A percentile compares a stretch with the other conserved stretches of the same genome.
These are phyloP conservation scores for Chenopodium quinoa DNA, from an alignment of 148 eudicot species.

Conservation along the genomic window DNA sequence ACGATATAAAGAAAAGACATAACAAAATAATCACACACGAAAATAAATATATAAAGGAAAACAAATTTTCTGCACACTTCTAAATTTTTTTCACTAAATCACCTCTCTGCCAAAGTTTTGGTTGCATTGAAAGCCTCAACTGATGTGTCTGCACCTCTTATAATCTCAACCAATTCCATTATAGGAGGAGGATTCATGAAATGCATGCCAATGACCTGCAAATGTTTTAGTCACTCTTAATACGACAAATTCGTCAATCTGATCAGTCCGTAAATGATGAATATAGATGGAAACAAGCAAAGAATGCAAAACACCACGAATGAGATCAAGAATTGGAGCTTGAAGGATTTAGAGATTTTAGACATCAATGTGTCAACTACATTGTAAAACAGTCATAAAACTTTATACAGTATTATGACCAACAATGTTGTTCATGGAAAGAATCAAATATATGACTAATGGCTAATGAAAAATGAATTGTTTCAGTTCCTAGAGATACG, in stretches of 20 bases:
- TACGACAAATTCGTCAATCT: not conserved
- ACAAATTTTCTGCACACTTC: not conserved
- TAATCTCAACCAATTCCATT: slow-evolving; percentile 84
- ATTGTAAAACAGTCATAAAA: no score
- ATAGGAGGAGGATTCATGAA: slow-evolving; percentile 96
- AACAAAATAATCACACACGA: no score
- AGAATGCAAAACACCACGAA: not conserved
- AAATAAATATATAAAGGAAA: not conserved
- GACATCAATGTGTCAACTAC: not conserved
- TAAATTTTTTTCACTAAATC: not conserved
- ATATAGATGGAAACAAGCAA: not conserved
- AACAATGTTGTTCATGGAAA: not conserved
- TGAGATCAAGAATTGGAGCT: not conserved
- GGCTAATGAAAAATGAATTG: no score
- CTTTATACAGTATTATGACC: not conserved
- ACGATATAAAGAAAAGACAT: no score
- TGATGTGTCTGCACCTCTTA: slow-evolving; percentile 85
- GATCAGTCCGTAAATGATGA: not conserved
- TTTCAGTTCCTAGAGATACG: no score
- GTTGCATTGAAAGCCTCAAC: slow-evolving; percentile 61
- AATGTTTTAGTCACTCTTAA: not conserved
- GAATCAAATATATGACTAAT: not conserved
- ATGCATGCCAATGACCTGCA: slow-evolving; percentile 95
- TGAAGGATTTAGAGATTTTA: not conserved
- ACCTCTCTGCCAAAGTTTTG: slow-evolving; percentile 86